Evolutionary conservation across 2,329 filamentous ascomycete genomes (phyloP), one percentile per base, ranked within the genome.

Genomic region (Ascochyta lentis): DNA sequence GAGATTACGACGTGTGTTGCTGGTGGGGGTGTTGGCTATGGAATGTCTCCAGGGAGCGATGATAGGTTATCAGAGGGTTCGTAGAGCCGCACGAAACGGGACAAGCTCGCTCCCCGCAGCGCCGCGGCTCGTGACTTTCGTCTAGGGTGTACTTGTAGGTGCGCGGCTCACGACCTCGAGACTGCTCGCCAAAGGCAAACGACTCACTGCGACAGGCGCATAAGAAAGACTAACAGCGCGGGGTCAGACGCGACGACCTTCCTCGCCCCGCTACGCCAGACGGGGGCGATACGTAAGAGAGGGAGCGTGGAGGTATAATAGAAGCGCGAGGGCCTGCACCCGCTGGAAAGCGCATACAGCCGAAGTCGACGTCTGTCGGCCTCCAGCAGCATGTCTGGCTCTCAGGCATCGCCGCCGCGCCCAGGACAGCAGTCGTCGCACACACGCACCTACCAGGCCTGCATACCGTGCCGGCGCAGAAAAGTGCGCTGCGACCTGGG

Each of bases 391-490:
- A 46, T 46, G 54, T 49, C 54, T 42, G 49, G 37, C 38, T 33
- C 48, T 23, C 43, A 49, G 43, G 39, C 54, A 16, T 53, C 54
- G 4, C 49, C 54, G 9, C 41, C 46, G 37, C 46, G 44, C 24
- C 12, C 55, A 29, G 40, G 23, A 9, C 37, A 27, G 24, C 45
- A 15, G 29, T 34, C 43, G 38, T 51, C 49, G 22, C 55, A 58
- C 50, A 58, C 55, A 9, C 49, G 55, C 44, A 58, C 55, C 27
- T 58, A 58, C 55, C 55, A 72, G 71, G 77, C 77, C 41, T 79
- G 82, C 60, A 80, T 80, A 37, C 79, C 79, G 35, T 85, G 83
- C 67, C 77, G 83, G 6, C 46, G 56, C 13, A 38, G 56, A 24
- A 59, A 59, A 42, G 56, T 59, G 26, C 56, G 56, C 56, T 59